phyloP scores from a whole-genome alignment of 345 rosid species.

The Camelina laxa region DNA sequence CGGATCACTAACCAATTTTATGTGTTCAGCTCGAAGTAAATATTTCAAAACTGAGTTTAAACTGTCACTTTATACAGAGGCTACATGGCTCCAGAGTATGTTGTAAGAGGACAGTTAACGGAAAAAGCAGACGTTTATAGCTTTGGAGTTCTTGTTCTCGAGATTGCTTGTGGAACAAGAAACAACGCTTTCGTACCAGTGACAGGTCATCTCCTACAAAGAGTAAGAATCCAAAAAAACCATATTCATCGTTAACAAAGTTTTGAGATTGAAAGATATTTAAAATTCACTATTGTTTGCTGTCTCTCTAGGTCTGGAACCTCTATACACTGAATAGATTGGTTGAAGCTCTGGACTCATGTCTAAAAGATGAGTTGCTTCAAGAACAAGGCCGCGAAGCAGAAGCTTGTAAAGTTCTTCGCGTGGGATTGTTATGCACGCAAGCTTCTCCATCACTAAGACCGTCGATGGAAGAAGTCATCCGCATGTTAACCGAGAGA shows the following conservation, averaged over 20 bases:
- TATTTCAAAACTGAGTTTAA: background rate
- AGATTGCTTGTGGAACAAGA: constrained; percentile 48
- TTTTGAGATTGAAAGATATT: no score
- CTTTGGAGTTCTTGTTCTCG: constrained; percentile 57
- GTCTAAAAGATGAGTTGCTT: constrained; percentile 29
- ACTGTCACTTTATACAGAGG: constrained; percentile 43
- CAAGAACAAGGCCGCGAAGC: constrained; percentile 21
- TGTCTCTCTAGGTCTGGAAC: constrained; percentile 49
- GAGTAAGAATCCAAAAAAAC: constrained; percentile 31
- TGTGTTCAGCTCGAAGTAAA: background rate
- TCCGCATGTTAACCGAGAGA: constrained; percentile 27
- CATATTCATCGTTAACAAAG: constrained; percentile 29
- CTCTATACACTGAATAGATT: constrained; percentile 21
- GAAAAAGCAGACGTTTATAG: constrained; percentile 60
- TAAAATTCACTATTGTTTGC: no score
- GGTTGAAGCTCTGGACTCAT: constrained; percentile 44
- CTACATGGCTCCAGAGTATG: constrained; percentile 62
- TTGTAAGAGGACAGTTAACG: constrained; percentile 49
- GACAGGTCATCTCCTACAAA: constrained; percentile 26
- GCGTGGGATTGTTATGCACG: constrained; percentile 37
- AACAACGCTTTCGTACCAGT: constrained; percentile 43
- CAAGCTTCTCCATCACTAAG: constrained; percentile 43
- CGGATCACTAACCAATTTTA: background rate
- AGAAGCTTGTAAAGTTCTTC: constrained; percentile 34
- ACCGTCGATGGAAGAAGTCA: constrained; percentile 37